Base-by-base conservation (phyloP, 441 rosid genomes). In the Monsonia emarginata region DNA sequence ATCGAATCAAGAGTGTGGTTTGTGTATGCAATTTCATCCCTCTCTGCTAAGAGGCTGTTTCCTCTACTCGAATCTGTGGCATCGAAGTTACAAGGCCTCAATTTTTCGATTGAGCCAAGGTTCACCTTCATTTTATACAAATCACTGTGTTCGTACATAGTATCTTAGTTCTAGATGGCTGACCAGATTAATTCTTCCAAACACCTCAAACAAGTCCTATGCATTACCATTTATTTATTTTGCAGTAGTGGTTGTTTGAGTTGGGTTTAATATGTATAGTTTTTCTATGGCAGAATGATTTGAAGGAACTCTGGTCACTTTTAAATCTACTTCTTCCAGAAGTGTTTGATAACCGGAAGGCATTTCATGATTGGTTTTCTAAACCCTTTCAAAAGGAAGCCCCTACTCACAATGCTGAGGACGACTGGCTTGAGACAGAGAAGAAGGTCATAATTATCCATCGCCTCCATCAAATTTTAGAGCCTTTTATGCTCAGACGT, bases 391-490 rank as follows among this genome's bases (percentile, higher is more conserved):
- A 88, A 82, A 95, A 70, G 82, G 99, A 95, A 82, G 89, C 73
- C 56, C 83, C 92, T 69, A 59, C 81, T 1, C 96, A 86, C 75
- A 86, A 86, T 81, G 91, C 86, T 19, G 99, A 95, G 75, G 99
- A 95, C 78, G 99, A 95, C 79, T 95, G 99, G 99, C 96, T 95
- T 74, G 99, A 95, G 86, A 95, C 99, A 60, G 99, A 95, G 74
- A 95, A 95, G 83, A 95, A 95, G 81, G 99, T 95, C 31, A 95
- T 95, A 72, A 83, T 95, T 70, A 95, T 95, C 78, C 99, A 95
- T 69, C 85, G 99, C 42, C 99, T 95, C 79, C 99, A 95, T 86
- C 99, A 95, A 78, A 95, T 95, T 71, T 79, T 95, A 73, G 99
- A 95, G 85, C 99, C 99, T 48, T 95, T 95, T 83, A 95, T 95